Evolutionary conservation across 805 yeast genomes (phyloP).

Genomic region (Scheffersomyces coipomensis): DNA sequence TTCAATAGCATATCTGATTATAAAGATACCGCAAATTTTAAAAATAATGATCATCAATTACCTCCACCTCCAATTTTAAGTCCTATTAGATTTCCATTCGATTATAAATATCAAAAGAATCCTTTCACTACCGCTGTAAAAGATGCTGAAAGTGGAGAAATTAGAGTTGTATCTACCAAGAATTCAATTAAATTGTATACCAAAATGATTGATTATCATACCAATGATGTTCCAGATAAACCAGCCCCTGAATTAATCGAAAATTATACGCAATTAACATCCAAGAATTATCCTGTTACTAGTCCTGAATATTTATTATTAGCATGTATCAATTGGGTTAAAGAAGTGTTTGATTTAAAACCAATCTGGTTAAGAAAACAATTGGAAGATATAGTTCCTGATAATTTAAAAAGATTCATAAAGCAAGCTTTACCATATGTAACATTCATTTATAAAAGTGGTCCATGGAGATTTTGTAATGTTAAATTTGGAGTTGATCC

Average conservation of each 20-base stretch:
- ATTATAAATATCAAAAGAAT: constrained; percentile 75
- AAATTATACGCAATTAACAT: constrained; percentile 28
- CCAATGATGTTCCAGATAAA: constrained; percentile 42
- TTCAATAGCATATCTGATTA: constrained; percentile 27
- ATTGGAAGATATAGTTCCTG: constrained; percentile 54
- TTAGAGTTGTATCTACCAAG: constrained; percentile 45
- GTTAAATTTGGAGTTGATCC: constrained; percentile 82
- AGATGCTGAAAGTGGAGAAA: constrained; percentile 58
- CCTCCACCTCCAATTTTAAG: constrained; percentile 90
- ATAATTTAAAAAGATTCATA: constrained; percentile 42
- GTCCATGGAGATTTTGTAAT: constrained; percentile 93
- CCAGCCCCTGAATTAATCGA: constrained; percentile 49
- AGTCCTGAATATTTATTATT: constrained; percentile 31
- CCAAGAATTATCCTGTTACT: constrained; percentile 32
- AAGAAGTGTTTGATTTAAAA: constrained; percentile 57
- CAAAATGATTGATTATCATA: constrained; percentile 48
- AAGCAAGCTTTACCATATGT: constrained; percentile 83
- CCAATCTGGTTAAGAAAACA: constrained; percentile 88
- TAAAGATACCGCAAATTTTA: constrained; percentile 17
- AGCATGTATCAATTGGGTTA: constrained; percentile 43
- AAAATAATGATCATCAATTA: constrained; percentile 49
- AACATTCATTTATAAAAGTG: constrained; percentile 77
- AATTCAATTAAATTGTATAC: constrained; percentile 52
- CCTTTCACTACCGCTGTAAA: constrained; percentile 50
- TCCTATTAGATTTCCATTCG: constrained; percentile 70